Conservation (phyloP, 2,329 filamentous ascomycete genomes). For the Ophiostoma fasciatum region DNA sequence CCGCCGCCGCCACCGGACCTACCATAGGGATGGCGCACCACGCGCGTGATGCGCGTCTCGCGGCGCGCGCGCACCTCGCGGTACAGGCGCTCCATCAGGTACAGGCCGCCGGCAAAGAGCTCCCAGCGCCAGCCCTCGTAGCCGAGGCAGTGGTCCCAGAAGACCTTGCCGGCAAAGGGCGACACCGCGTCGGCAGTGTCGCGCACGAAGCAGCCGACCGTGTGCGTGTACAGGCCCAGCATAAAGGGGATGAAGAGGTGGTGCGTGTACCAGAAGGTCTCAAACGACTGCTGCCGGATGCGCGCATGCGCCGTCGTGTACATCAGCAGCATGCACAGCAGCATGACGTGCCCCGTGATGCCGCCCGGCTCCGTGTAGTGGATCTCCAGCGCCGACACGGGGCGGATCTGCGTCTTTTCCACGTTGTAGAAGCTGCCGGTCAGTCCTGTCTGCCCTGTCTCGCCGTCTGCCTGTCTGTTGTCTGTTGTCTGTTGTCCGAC, state of each 20-base stretch:
- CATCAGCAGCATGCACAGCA: constrained; percentile 97
- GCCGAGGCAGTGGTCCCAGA: constrained; percentile 88
- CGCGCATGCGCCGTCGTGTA: constrained; percentile 89
- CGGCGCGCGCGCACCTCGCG: constrained; percentile 77
- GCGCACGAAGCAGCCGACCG: constrained; percentile 89
- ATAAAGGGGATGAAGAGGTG: constrained; percentile 97
- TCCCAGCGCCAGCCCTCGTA: constrained; percentile 98
- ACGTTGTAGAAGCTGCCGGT: constrained; percentile 78
- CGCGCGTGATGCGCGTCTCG: constrained; percentile 78
- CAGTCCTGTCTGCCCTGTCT: background rate
- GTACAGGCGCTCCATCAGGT: constrained; percentile 77
- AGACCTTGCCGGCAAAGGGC: constrained; percentile 66
- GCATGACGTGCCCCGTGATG: constrained; percentile 92
- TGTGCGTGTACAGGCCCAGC: constrained; percentile 87
- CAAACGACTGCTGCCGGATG: constrained; percentile 92
- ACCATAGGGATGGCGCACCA: constrained; percentile 92
- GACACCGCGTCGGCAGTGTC: constrained; percentile 59
- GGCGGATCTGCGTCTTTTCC: constrained; percentile 69
- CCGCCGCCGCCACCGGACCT: too few relatives aligned
- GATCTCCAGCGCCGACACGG: constrained; percentile 69
- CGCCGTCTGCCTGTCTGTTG: too few relatives aligned
- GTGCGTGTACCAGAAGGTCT: constrained; percentile 99
- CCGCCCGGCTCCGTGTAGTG: constrained; percentile 83
- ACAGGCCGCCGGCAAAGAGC: constrained; percentile 69
- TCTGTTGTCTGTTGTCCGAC: constrained; percentile 15